Conservation (phyloP, 1,284 basidiomycete species). For the Marasmius fiardii region DNA sequence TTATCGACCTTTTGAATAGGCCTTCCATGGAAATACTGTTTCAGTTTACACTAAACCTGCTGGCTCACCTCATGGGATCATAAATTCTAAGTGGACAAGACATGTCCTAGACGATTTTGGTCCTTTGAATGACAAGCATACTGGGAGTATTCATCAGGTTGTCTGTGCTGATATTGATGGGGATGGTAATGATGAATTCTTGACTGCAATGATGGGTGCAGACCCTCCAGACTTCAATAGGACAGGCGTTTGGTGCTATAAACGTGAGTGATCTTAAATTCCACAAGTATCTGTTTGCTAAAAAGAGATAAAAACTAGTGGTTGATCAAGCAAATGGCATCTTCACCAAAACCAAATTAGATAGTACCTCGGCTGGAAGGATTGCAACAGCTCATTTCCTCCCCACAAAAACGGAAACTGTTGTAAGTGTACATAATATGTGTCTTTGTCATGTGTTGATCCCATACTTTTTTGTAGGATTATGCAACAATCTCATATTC, state of each 20-base stretch:
- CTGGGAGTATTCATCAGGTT: constrained; percentile 26
- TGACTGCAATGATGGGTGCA: constrained; percentile 25
- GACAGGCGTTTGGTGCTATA: constrained; percentile 3
- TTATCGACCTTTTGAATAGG: constrained; percentile 13
- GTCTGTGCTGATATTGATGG: constrained; percentile 6
- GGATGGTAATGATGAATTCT: constrained; percentile 17
- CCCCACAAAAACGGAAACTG: no score
- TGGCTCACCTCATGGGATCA: constrained; percentile 17
- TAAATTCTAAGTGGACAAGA: constrained; percentile 23
- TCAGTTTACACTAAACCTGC: constrained; percentile 23
- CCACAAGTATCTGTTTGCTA: constrained; percentile 17
- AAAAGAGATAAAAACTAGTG: constrained; percentile 9
- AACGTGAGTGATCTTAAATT: constrained; percentile 1
- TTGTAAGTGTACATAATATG: no score
- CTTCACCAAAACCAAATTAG: constrained; percentile 21
- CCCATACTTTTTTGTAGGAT: constrained; percentile 17
- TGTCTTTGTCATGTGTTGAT: no score
- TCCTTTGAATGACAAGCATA: constrained; percentile 19
- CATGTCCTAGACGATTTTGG: constrained; percentile 25
- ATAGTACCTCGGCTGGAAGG: constrained; percentile 22
- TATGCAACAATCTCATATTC: constrained; percentile 29
- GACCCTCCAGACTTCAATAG: constrained; percentile 3
- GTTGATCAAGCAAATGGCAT: constrained; percentile 17
- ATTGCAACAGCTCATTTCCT: constrained; percentile 21
- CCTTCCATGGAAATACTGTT: constrained; percentile 27